Percentiles rank a stretch among this genome's conserved stretches.
These are phyloP conservation scores for Microcyclospora pomicola DNA, from an alignment of 2,329 filamentous ascomycete genomes.

Conservation along the genomic window DNA sequence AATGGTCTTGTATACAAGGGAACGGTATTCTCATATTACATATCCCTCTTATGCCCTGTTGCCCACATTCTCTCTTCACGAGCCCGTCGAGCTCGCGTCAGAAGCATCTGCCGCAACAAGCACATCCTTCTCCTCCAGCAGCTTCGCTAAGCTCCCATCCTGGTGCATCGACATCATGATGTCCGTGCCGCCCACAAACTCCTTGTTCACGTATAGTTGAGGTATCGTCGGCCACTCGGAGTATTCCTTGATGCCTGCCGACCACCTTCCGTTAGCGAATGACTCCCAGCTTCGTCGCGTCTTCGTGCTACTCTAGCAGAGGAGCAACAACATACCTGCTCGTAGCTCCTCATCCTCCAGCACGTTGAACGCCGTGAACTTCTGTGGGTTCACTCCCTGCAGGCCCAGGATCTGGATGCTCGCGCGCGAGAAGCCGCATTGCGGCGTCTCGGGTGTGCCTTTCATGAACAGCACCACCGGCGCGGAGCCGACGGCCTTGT, in stretches of 20 bases:
- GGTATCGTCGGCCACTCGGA: slow-evolving; percentile 99
- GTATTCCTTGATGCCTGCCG: slow-evolving; percentile 92
- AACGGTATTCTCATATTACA: slow-evolving; percentile 1
- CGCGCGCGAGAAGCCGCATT: slow-evolving; percentile 92
- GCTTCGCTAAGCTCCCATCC: slow-evolving; percentile 79
- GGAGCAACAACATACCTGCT: slow-evolving; percentile 43
- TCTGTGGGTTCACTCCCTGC: slow-evolving; percentile 86
- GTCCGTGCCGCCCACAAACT: slow-evolving; percentile 96
- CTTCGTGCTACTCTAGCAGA: background rate
- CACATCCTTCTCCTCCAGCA: slow-evolving; percentile 87
- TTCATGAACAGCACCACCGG: slow-evolving; percentile 99
- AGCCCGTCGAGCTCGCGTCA: slow-evolving; percentile 5
- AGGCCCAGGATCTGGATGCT: slow-evolving; percentile 88
- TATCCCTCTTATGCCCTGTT: slow-evolving; percentile 1
- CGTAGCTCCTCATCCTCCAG: slow-evolving; percentile 81
- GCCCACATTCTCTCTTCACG: background rate
- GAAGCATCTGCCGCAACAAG: slow-evolving; percentile 46
- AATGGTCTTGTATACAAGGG: background rate
- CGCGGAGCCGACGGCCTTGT: slow-evolving; percentile 73
- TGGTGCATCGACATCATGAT: slow-evolving; percentile 96
- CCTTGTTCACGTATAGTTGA: slow-evolving; percentile 86
- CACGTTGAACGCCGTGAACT: slow-evolving; percentile 98
- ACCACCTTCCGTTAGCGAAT: background rate
- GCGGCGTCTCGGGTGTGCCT: slow-evolving; percentile 86
- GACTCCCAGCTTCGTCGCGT: background rate